These are phyloP conservation scores for Antitrichia curtipendula DNA, from an alignment of 225 moss, liverwort and hornwort species.

Conservation along the genomic window DNA sequence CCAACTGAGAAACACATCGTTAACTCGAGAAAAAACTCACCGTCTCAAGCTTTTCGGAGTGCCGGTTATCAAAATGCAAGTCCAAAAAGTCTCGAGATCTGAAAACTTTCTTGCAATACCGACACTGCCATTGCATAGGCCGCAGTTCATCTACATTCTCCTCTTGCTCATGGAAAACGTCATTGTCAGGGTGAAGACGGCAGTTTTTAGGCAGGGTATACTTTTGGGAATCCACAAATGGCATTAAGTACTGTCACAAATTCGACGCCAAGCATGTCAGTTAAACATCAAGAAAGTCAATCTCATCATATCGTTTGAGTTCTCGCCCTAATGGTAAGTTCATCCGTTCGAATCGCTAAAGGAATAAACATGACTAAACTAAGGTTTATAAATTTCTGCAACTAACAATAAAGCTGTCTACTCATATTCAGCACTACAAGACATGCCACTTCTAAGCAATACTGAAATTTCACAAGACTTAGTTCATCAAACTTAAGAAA, in stretches of 20 bases:
- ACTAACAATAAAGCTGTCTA: neutral
- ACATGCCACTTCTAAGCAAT: neutral
- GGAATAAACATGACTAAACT: neutral
- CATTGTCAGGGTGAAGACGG: constrained; percentile 54
- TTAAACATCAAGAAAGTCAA: neutral
- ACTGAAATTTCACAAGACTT: neutral
- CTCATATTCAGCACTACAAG: neutral
- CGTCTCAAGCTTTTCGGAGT: constrained; percentile 44
- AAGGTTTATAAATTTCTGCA: neutral
- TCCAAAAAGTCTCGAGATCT: constrained; percentile 60
- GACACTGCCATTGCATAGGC: constrained; percentile 83
- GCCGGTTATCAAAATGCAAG: constrained; percentile 86
- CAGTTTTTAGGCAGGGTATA: constrained; percentile 66
- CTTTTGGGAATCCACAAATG: constrained; percentile 69
- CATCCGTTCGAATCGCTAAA: neutral
- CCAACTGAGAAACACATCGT: neutral
- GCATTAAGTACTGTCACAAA: constrained; percentile 70
- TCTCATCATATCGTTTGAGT: neutral
- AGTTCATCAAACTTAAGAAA: neutral
- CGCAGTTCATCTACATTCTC: constrained; percentile 48
- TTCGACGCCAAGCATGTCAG: neutral
- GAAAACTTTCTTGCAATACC: constrained; percentile 81
- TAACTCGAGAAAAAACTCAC: neutral
- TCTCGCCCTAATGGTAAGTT: neutral
- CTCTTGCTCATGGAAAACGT: constrained; percentile 68